A percentile compares a stretch with the other conserved stretches of the same genome.
phyloP scores from a whole-genome alignment of 2,329 filamentous ascomycete genomes.

The Aspergillus arachidicola region DNA sequence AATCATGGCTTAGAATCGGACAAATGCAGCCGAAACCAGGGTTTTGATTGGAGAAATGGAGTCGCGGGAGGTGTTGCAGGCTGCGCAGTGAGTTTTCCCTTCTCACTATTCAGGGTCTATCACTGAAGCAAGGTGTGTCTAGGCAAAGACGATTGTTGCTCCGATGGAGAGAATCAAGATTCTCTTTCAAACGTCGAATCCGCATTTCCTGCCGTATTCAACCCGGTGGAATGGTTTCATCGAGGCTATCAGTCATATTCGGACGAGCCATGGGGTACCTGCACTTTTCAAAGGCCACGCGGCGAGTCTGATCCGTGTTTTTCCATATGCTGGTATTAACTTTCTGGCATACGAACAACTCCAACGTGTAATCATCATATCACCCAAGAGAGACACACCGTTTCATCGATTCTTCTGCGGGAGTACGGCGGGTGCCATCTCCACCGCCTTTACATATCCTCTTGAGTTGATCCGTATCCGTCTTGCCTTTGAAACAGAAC shows the following conservation, averaged over 20 bases:
- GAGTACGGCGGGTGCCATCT: conserved; percentile 70
- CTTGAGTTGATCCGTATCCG: conserved; percentile 91
- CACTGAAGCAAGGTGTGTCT: conserved; percentile 3
- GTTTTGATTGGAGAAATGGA: conserved; percentile 59
- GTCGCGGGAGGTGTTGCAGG: conserved; percentile 88
- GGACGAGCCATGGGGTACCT: conserved; percentile 68
- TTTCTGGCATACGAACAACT: conserved; percentile 98
- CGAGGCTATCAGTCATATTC: conserved; percentile 80
- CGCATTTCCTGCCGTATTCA: conserved; percentile 89
- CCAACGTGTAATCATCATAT: conserved; percentile 73
- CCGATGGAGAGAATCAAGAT: conserved; percentile 98
- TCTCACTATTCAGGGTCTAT: too few species aligned
- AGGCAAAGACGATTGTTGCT: conserved; percentile 95
- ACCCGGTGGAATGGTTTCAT: conserved; percentile 83
- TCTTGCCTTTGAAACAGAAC: conserved; percentile 89
- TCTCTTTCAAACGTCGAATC: conserved; percentile 93
- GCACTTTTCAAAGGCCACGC: conserved; percentile 94
- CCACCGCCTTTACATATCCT: conserved; percentile 94
- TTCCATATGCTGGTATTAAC: conserved; percentile 96
- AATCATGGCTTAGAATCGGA: neutral
- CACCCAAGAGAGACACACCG: conserved; percentile 74
- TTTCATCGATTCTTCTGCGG: conserved; percentile 62
- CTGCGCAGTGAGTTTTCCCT: conserved; percentile 70
- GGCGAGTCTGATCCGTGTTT: conserved; percentile 89
- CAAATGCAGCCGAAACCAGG: neutral